Base-by-base conservation (phyloP, 345 rosid species). In the Psidium guajava region DNA sequence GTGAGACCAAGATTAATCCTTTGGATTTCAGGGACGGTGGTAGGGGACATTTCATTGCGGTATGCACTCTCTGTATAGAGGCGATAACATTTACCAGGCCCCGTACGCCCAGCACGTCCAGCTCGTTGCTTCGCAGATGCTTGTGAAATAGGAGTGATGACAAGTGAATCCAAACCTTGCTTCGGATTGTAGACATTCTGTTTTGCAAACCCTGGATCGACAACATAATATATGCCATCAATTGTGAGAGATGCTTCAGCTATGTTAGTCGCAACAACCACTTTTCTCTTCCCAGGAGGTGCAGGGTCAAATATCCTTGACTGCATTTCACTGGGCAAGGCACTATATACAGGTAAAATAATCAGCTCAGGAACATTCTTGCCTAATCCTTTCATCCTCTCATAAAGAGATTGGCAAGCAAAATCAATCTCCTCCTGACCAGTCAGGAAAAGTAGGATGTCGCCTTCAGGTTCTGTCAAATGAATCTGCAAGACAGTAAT, bases 391-490 rank as follows among this genome's bases (percentile, higher is more conserved):
- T 95, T 93, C 96, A 93, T 93, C 84, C 96, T 91, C 86, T 90
- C 96, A 87, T 91, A 91, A 24, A 95, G 92, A 87, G 93, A 92
- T 84, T 92, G 93, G 80, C 98, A 94, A 3, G 98, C 97, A 90
- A 92, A 91, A 89, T 95, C 95, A 57, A 95, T 94, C 87, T 95
- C 98, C 90, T 94, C 96, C 88, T 94, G 97, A 56, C 97, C 95
- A n/a, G 98, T 93, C 90, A 95, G 90, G 86, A 95, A 95, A 88
- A 95, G 91, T 9, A 95, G 95, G 80, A 95, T 25, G 84, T 95
- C 98, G 27, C 98, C 98, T 90, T 93, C 97, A 12, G 98, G 98
- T 89, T 95, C 96, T n/a, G 94, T 93, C 92, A 95, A 89, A 90
- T 94, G 98, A 85, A 95, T 93, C 85, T 95, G 95, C 82, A 94